A percentile compares a stretch with the other conserved stretches of the same genome.
phyloP scores from a whole-genome alignment of 2,329 filamentous ascomycete genomes.

The Bertia moriformis region DNA sequence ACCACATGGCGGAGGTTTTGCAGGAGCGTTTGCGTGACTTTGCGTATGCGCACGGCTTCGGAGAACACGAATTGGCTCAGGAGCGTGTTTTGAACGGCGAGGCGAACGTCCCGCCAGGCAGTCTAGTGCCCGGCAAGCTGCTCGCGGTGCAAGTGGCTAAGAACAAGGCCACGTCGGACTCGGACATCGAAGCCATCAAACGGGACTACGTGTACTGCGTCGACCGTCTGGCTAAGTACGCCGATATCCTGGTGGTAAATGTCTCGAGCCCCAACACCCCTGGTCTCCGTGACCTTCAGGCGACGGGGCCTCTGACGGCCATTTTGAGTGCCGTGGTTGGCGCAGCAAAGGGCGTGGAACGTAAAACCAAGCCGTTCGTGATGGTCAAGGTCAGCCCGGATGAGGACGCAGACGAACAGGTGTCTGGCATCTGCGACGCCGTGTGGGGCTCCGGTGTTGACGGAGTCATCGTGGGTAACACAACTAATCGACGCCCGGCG shows the following conservation, averaged over 20 bases:
- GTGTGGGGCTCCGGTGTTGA: slow-evolving; percentile 76
- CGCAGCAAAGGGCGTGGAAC: slow-evolving; percentile 54
- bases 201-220: slow-evolving; percentile 85
- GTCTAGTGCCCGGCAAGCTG: slow-evolving; percentile 59
- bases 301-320: slow-evolving; percentile 64
- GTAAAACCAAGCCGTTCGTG: slow-evolving; percentile 63
- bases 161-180: slow-evolving; percentile 83
- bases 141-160: slow-evolving; percentile 90
- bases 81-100: slow-evolving; percentile 56
- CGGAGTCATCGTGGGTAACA: slow-evolving; percentile 93
- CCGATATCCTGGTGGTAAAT: slow-evolving; percentile 94
- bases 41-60: slow-evolving; percentile 56
- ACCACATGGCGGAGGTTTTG: slow-evolving; percentile 67
- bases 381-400: slow-evolving; percentile 99
- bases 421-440: slow-evolving; percentile 77
- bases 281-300: slow-evolving; percentile 75
- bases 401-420: slow-evolving; percentile 72
- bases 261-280: slow-evolving; percentile 95
- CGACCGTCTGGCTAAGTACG: slow-evolving; percentile 66
- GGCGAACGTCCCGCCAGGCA: slow-evolving; percentile 68
- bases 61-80: slow-evolving; percentile 35
- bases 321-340: slow-evolving; percentile 72
- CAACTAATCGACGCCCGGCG: slow-evolving; percentile 68
- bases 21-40: slow-evolving; percentile 66
- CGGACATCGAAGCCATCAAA: slow-evolving; percentile 67